Evolutionary conservation across 176 grass and related monocot genomes (phyloP).

Genomic region (Hordeum vulgare): MorexV3_pseudomolecules_assembly NC_058521.1:452928252-452928751

Average conservation of each 20-base stretch:
- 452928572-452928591: not conserved
- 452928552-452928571: not conserved
- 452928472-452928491: not conserved
- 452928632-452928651: not conserved
- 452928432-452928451: not conserved
- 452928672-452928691: too few relatives aligned
- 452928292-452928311: not conserved
- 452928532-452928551: not conserved
- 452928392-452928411: not conserved
- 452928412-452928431: not conserved
- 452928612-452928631: not conserved
- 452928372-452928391: not conserved
- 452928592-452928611: not conserved
- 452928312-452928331: not conserved
- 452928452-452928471: not conserved
- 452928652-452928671: too few relatives aligned
- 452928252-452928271: not conserved
- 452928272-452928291: not conserved
- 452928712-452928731: too few relatives aligned
- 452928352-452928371: conserved; percentile 10
- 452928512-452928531: not conserved
- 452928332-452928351: not conserved
- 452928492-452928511: not conserved
- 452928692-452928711: too few relatives aligned
- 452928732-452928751: too few relatives aligned